Evolutionary conservation across 352 stramenopile species (phyloP), one percentile per base, ranked within the genome.

Genomic region (Pythium sukuiense): DNA sequence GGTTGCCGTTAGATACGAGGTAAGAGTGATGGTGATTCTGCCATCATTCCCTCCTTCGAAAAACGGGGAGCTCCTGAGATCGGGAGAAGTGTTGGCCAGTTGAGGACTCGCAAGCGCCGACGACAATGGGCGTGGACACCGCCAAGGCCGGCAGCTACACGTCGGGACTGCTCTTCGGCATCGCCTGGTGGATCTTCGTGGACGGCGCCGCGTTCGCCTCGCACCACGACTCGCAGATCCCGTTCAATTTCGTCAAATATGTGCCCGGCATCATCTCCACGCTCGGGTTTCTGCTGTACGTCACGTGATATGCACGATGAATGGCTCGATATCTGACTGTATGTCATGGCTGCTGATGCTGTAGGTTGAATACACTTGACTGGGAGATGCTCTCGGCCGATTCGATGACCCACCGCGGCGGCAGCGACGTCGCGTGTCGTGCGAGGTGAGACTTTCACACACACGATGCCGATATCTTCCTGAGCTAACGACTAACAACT

Each of bases 161-260:
- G 14, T 59, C 75, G 6, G 81, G 81, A 13, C 26, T 87, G 27
- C 76, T 89, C n/a, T 64, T 87, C 49, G 77, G 73, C 35, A 71
- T 80, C 11, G 81, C 75, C 20, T 89, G 81, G 81, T 89, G 81
- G 81, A 53, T 89, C 18, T 70, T 89, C 52, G 73, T 80, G 39
- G 81, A 89, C 43, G 81, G 79, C 27, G 81, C 71, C 16, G 71
- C 79, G 6, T 80, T 63, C 12, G 81, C 81, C 11, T 60, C 71
- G 9, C 73, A 74, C 27, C 65, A 74, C 32, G 45, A 82, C 58
- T 86, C 81, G 49, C 65, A 83, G 48, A 87, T 87, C 45, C 75
- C 81, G 16, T 87, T 89, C 58, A 76, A 81, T 61, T 82, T 86
- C 53, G 67, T 77, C 57, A 82, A 87, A 56, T 87, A 86, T 54